Percentiles rank a stretch among this genome's conserved stretches.
These are phyloP conservation scores for Meredithiella fracta DNA, from an alignment of 2,329 filamentous ascomycete species.

Conservation along the genomic window DNA sequence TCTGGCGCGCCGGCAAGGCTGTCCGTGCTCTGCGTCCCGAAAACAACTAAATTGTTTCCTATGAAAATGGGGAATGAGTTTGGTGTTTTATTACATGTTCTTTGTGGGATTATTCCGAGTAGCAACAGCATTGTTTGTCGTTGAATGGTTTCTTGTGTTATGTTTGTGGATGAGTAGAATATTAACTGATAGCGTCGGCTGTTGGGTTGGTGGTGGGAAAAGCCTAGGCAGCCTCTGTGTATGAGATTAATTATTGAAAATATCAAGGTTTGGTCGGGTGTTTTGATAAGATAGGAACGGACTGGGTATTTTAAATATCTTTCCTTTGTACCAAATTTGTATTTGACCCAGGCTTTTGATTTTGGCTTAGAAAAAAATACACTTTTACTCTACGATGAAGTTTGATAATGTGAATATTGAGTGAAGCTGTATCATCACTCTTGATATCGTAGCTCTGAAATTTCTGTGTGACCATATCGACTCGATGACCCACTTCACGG, in stretches of 20 bases:
- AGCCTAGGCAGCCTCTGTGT: background rate
- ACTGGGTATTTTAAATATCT: conserved; percentile 3
- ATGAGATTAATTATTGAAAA: background rate
- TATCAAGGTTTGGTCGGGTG: background rate
- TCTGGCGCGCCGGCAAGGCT: conserved; percentile 97
- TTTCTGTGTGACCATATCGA: no score
- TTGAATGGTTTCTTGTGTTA: no score
- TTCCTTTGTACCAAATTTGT: conserved; percentile 14
- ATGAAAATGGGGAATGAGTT: background rate
- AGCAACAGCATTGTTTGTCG: conserved; percentile 12
- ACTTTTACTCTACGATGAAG: conserved; percentile 1
- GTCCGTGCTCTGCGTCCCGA: conserved; percentile 77
- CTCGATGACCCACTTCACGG: no score
- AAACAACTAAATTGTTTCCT: conserved; percentile 47
- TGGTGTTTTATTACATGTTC: background rate
- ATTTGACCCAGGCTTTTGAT: conserved; percentile 12
- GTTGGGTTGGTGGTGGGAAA: background rate
- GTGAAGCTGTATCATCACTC: background rate
- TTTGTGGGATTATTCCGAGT: conserved; percentile 2
- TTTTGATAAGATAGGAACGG: conserved; percentile 12
- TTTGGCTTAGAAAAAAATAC: conserved; percentile 12
- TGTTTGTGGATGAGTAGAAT: no score
- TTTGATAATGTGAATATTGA: background rate
- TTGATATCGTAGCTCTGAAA: background rate
- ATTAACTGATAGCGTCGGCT: background rate